These are phyloP conservation scores for Cyberlindnera maritima DNA, from an alignment of 805 yeast genomes.

Conservation along the genomic window DNA sequence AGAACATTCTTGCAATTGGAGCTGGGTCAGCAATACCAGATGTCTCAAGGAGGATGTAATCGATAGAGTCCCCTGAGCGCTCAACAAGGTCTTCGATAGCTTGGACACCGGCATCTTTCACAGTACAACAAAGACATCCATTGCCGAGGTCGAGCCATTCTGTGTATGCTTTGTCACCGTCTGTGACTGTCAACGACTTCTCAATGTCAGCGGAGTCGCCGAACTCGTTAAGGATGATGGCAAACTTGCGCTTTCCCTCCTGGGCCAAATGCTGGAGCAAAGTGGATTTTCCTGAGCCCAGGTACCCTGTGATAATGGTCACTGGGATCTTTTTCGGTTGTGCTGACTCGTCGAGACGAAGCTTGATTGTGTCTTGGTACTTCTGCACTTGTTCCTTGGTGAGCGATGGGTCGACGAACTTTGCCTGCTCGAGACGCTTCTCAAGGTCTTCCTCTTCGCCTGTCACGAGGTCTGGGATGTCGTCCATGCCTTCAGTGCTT, in stretches of 20 bases:
- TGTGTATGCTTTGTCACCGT: constrained; percentile 55
- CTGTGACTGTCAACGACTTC: constrained; percentile 70
- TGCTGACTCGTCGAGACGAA: constrained; percentile 8
- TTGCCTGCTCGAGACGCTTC: constrained; percentile 15
- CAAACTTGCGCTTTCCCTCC: constrained; percentile 69
- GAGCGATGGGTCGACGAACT: constrained; percentile 16
- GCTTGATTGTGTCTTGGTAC: constrained; percentile 18
- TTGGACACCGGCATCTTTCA: constrained; percentile 89
- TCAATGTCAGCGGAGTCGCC: constrained; percentile 91
- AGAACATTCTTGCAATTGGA: constrained; percentile 95
- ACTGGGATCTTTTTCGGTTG: constrained; percentile 65
- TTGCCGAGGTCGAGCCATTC: constrained; percentile 97
- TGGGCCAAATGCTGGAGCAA: constrained; percentile 71
- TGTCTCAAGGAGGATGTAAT: constrained; percentile 89
- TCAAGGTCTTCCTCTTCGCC: constrained; percentile 25
- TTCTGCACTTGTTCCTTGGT: constrained; percentile 16
- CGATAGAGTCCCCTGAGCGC: constrained; percentile 68
- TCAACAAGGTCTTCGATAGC: constrained; percentile 89
- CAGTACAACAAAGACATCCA: constrained; percentile 96
- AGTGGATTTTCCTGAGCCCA: constrained; percentile 94
- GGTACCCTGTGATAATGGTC: constrained; percentile 89
- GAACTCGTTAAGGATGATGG: constrained; percentile 89
- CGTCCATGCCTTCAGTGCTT: constrained; percentile 19
- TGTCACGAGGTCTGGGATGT: constrained; percentile 27
- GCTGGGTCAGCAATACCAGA: constrained; percentile 98